Percentiles rank a stretch among this genome's conserved stretches.
These are phyloP conservation scores for Elaeagnus macrophylla DNA, from an alignment of 306 rosid species.

Conservation along the genomic window DNA sequence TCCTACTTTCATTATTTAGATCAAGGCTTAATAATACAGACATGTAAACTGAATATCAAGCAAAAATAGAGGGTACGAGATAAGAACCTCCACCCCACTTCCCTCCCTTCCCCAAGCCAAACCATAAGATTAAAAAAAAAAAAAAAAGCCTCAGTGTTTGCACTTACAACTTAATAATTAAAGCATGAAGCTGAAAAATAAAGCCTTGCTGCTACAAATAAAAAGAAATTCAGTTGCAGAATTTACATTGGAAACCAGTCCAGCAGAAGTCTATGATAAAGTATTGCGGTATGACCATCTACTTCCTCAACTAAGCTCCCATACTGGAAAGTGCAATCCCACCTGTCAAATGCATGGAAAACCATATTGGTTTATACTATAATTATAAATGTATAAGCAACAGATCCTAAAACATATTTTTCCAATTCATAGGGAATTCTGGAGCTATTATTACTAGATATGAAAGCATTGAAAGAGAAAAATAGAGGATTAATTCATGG, in stretches of 20 bases:
- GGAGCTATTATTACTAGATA: no score
- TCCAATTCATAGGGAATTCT: neutral
- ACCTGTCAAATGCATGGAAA: slow-evolving; percentile 40
- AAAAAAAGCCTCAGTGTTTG: neutral
- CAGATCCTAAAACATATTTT: neutral
- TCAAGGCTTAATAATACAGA: no score
- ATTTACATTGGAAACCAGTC: slow-evolving; percentile 95
- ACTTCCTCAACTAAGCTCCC: slow-evolving; percentile 99
- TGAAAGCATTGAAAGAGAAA: no score
- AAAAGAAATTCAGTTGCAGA: slow-evolving; percentile 4
- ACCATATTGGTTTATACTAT: neutral
- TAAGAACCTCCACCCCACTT: no score
- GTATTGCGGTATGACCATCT: slow-evolving; percentile 97
- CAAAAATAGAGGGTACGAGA: no score
- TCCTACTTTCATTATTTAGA: no score
- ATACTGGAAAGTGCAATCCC: slow-evolving; percentile 88
- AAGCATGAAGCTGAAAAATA: neutral
- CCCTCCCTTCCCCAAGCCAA: neutral
- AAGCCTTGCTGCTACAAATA: neutral
- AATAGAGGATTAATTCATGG: no score
- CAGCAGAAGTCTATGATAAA: slow-evolving; percentile 89
- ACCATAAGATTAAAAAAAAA: neutral
- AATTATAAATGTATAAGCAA: neutral
- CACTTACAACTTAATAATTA: neutral
- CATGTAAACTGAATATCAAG: no score